phyloP scores from a whole-genome alignment of 768 basidiomycete genomes.

The Boletus sensibilis region DNA sequence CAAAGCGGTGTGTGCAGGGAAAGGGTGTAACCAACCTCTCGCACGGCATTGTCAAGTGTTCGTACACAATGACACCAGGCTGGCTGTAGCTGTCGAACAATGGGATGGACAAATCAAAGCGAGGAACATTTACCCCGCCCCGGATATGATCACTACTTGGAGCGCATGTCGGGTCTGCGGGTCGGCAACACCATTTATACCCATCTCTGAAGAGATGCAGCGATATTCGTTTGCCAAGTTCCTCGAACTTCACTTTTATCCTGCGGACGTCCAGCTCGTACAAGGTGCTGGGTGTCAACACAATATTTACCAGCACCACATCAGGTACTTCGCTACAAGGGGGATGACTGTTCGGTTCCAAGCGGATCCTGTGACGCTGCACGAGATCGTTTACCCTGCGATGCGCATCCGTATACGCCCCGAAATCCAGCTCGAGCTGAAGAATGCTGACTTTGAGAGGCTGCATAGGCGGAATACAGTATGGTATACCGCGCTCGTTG shows the following conservation, averaged over 20 bases:
- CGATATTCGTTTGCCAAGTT: conserved; percentile 95
- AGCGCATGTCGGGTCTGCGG: conserved; percentile 79
- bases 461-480: conserved; percentile 66
- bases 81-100: conserved; percentile 85
- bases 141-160: conserved; percentile 88
- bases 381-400: conserved; percentile 88
- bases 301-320: conserved; percentile 91
- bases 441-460: conserved; percentile 85
- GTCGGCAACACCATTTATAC: conserved; percentile 82
- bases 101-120: conserved; percentile 79
- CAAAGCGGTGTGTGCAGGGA: conserved; percentile 76
- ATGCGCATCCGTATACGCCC: conserved; percentile 82
- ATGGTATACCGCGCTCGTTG: conserved; percentile 76
- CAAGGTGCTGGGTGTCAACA: conserved; percentile 90
- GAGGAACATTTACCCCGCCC: conserved; percentile 52
- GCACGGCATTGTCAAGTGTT: conserved; percentile 87
- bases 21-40: conserved; percentile 79
- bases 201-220: conserved; percentile 88
- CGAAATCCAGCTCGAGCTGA: conserved; percentile 84
- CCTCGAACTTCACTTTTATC: conserved; percentile 94
- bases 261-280: conserved; percentile 79
- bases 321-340: conserved; percentile 83
- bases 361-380: conserved; percentile 75
- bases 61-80: conserved; percentile 81
- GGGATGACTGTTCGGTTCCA: conserved; percentile 89